phyloP scores from a whole-genome alignment of 2,329 filamentous ascomycete species.

The Fusarium ramigenum region DNA sequence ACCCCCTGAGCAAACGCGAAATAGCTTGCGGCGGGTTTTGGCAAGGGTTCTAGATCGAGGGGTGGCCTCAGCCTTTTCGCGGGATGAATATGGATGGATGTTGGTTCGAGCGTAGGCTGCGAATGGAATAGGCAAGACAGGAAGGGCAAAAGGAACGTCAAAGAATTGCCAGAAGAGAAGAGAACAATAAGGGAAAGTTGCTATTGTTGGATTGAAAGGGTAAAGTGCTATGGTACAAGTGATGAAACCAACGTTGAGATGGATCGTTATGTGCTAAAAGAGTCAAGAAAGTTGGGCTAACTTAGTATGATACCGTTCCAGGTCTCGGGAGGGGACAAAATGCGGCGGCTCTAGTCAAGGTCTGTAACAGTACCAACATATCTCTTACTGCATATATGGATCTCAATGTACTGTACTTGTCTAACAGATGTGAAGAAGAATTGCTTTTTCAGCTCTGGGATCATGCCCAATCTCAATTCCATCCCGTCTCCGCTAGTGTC shows the following conservation, averaged over 20 bases:
- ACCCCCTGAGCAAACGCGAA: conserved; percentile 47
- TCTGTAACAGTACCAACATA: background rate
- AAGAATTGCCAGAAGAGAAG: background rate
- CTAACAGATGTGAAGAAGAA: conserved; percentile 8
- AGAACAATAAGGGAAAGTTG: conserved; percentile 4
- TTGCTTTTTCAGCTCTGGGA: conserved; percentile 33
- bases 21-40: conserved; percentile 37
- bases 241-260: conserved; percentile 1
- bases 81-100: conserved; percentile 25
- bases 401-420: background rate
- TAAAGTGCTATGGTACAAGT: background rate
- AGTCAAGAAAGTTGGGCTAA: conserved; percentile 14
- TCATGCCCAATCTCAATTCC: conserved; percentile 24
- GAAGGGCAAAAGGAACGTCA: background rate
- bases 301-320: conserved; percentile 3
- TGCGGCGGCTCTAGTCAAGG: background rate
- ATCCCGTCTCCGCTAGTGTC: conserved; percentile 8
- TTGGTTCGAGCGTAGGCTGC: conserved; percentile 1
- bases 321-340: conserved; percentile 2
- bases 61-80: conserved; percentile 43
- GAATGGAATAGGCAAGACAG: conserved; percentile 3
- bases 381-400: background rate
- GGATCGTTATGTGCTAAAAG: conserved; percentile 13
- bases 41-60: conserved; percentile 45
- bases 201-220: conserved; percentile 12